Evolutionary conservation across 2,329 filamentous ascomycete species (phyloP).

Genomic region (Gnomoniopsis sp.): DNA sequence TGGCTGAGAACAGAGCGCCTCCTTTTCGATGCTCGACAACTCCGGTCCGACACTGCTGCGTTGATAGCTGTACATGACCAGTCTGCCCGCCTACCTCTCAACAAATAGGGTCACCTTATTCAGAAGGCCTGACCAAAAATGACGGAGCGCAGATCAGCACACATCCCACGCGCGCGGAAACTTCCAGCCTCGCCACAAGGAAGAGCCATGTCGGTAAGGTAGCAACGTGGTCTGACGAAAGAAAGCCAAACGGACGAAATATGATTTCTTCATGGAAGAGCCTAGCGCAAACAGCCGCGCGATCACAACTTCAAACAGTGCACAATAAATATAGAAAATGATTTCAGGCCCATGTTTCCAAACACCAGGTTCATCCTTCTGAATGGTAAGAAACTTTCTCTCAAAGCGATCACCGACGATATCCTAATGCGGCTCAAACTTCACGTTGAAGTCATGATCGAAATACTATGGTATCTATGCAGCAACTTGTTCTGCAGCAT

Average conservation of each 20-base stretch:
- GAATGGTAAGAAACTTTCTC: not conserved
- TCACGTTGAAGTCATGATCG: not conserved
- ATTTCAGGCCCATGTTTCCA: not conserved
- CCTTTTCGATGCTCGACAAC: not conserved
- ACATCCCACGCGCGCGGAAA: no score
- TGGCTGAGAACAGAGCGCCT: not conserved
- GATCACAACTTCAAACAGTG: not conserved
- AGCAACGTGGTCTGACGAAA: constrained; percentile 3
- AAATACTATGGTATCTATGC: no score
- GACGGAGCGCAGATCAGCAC: not conserved
- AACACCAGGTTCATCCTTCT: constrained; percentile 9
- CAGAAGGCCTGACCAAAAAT: not conserved
- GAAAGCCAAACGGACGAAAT: not conserved
- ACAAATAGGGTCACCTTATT: not conserved
- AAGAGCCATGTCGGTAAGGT: constrained; percentile 15
- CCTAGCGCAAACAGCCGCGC: not conserved
- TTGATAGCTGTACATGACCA: not conserved
- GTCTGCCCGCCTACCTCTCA: not conserved
- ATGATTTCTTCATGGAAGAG: not conserved
- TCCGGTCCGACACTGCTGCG: not conserved
- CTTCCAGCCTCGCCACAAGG: constrained; percentile 2
- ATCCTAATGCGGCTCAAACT: not conserved
- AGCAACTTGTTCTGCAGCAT: not conserved
- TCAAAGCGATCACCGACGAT: constrained; percentile 4
- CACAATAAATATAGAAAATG: constrained; percentile 8